Evolutionary conservation across 2,329 filamentous ascomycete species (phyloP).

Genomic region (Stachybotrys chartarum): DNA sequence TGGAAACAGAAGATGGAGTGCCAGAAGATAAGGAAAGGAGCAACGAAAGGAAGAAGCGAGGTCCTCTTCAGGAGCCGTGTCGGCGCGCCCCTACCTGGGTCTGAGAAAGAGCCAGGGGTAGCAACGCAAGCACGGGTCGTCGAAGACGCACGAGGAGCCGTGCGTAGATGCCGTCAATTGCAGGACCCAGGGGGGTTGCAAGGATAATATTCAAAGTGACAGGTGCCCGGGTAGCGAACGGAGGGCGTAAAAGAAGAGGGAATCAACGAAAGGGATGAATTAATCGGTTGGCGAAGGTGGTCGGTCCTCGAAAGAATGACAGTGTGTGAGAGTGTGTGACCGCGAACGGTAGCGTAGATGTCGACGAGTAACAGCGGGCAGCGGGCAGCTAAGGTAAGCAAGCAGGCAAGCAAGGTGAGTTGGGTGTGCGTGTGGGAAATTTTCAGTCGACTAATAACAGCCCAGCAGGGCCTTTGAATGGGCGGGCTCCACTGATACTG

Average conservation of each 20-base stretch:
- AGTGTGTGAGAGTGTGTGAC: neutral
- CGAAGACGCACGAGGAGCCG: neutral
- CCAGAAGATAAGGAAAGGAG: neutral
- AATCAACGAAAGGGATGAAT: neutral
- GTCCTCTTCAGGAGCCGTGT: neutral
- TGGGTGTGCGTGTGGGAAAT: neutral
- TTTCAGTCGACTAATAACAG: neutral
- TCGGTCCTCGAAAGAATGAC: neutral
- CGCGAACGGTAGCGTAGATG: neutral
- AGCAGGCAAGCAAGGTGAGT: too few species aligned
- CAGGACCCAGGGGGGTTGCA: neutral
- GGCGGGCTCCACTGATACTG: neutral
- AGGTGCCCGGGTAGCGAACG: neutral
- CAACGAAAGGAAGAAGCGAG: neutral
- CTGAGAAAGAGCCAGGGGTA: neutral
- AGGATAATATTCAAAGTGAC: neutral
- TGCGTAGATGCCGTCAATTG: neutral
- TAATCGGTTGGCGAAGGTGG: neutral
- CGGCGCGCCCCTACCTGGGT: neutral
- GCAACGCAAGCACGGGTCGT: neutral
- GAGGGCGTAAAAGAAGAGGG: neutral
- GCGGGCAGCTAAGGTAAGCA: too few species aligned
- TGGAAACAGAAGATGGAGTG: neutral
- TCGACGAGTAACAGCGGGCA: neutral
- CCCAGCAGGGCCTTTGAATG: neutral